Evolutionary conservation across 1,284 basidiomycete genomes (phyloP), one percentile per base, ranked within the genome.

Genomic region (Anthracocystis setariae): DNA sequence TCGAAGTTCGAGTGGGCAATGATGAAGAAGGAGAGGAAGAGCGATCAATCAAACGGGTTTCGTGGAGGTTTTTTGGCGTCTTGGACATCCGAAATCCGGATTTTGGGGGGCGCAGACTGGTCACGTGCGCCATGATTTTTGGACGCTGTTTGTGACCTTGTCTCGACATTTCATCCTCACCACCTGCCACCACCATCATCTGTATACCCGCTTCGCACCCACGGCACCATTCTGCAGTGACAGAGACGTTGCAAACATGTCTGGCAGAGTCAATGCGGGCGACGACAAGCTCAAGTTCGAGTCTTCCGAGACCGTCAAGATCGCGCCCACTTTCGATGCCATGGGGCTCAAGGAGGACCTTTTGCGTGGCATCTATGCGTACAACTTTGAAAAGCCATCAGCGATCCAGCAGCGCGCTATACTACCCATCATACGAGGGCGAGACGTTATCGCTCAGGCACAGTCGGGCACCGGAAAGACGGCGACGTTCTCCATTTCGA

Each of bases 391-490:
- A 27, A 79, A 71, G 38, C 75, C 77, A 3, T 77, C 76, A 3
- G 76, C 74, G 5, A 77, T 77, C 50, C 78, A 78, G 47, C 61
- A 67, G 47, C 73, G 82, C 21, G 82, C 82, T 20, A 79, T 80
- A 20, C 60, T 76, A 2, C 73, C 79, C 46, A 71, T 84, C 59
- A 79, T 76, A 40, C 91, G 93, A 85, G 84, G 84, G 37, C 82
- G 93, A 73, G 94, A 98, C 87, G 94, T 97, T 67, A 97, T 96
- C 84, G 94, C 93, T 13, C 95, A 98, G 86, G 96, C 96, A 18
- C 96, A 98, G 85, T 98, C 95, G 24, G 96, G 96, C 82, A 99
- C 96, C 24, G 96, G 96, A 88, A 99, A 99, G 91, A 98, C 96
- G 3, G 96, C 96, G 8, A 98, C 96, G 4, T 99, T 80, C 60